phyloP scores from a whole-genome alignment of 352 stramenopile species.

The Paralagenidium karlingii region DNA sequence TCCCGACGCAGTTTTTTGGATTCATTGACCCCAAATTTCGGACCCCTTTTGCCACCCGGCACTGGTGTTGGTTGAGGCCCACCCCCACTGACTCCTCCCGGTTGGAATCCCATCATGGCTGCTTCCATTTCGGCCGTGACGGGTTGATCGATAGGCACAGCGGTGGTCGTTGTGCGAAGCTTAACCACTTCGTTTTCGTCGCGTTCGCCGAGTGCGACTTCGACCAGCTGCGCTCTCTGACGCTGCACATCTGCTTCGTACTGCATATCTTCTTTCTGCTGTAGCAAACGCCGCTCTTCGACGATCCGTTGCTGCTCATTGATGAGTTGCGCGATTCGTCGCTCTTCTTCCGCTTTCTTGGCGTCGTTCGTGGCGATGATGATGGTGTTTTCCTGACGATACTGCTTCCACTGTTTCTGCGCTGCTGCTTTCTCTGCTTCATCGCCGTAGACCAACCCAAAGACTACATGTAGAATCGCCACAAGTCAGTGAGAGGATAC shows the following conservation, averaged over 20 bases:
- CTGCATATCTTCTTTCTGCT: slow-evolving; percentile 68
- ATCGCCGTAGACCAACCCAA: slow-evolving; percentile 72
- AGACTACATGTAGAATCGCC: slow-evolving; percentile 29
- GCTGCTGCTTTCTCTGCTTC: slow-evolving; percentile 52
- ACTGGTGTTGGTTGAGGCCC: slow-evolving; percentile 66
- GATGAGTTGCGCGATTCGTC: slow-evolving; percentile 73
- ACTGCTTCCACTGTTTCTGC: slow-evolving; percentile 81
- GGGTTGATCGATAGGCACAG: slow-evolving; percentile 73
- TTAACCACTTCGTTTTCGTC: slow-evolving; percentile 68
- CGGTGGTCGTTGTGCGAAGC: slow-evolving; percentile 60
- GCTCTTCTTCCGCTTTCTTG: slow-evolving; percentile 78
- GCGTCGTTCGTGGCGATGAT: slow-evolving; percentile 76
- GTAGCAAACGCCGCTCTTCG: slow-evolving; percentile 60
- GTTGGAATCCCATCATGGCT: slow-evolving; percentile 82
- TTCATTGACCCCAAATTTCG: slow-evolving; percentile 66
- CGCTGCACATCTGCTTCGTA: slow-evolving; percentile 66
- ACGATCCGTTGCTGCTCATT: slow-evolving; percentile 66
- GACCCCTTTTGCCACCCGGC: slow-evolving; percentile 63
- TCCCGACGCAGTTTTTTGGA: slow-evolving; percentile 66
- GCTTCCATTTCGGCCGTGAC: slow-evolving; percentile 83
- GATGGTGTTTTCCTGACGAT: slow-evolving; percentile 69
- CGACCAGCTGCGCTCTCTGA: slow-evolving; percentile 79
- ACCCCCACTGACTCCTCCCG: slow-evolving; percentile 30
- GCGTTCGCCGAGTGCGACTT: slow-evolving; percentile 70
- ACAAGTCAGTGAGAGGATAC: neutral